Conservation (phyloP, 371 early-diverging fungal species). For the Lichtheimia hyalospora region DNA sequence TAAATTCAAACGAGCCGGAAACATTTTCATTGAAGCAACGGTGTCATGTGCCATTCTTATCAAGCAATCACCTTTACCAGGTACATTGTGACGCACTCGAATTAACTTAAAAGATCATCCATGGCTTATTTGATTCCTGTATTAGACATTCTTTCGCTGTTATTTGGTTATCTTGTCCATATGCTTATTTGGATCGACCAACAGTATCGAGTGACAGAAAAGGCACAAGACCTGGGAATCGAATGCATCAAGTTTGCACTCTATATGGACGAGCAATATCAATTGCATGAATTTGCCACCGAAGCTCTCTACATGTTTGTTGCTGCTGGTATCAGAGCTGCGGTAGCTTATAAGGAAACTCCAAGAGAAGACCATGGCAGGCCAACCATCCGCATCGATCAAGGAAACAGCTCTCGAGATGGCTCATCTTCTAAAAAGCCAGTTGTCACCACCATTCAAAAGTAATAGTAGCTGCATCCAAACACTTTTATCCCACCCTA, state of each 20-base stretch:
- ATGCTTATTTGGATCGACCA: constrained; percentile 49
- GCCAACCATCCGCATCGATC: no score
- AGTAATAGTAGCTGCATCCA: no score
- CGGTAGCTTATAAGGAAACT: constrained; percentile 61
- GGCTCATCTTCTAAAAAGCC: no score
- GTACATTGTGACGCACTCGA: constrained; percentile 6
- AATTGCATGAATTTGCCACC: constrained; percentile 55
- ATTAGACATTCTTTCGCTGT: constrained; percentile 21
- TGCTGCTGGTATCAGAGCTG: constrained; percentile 59
- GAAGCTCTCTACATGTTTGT: constrained; percentile 53
- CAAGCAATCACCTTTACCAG: constrained; percentile 67
- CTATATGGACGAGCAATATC: constrained; percentile 59
- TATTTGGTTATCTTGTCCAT: constrained; percentile 44
- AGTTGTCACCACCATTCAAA: no score
- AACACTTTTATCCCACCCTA: no score
- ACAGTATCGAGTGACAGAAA: constrained; percentile 49
- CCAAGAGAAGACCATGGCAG: constrained; percentile 3
- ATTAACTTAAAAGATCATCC: neutral
- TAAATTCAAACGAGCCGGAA: constrained; percentile 28
- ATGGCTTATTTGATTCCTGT: neutral
- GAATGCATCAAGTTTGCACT: constrained; percentile 53
- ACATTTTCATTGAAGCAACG: constrained; percentile 46
- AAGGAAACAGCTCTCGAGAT: no score
- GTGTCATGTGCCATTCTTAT: constrained; percentile 54
- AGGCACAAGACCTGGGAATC: constrained; percentile 48